A percentile compares a stretch with the other conserved stretches of the same genome.
Evolutionary conservation across 352 stramenopile genomes (phyloP).

Genomic region (Thraustochytrium striatum): DNA sequence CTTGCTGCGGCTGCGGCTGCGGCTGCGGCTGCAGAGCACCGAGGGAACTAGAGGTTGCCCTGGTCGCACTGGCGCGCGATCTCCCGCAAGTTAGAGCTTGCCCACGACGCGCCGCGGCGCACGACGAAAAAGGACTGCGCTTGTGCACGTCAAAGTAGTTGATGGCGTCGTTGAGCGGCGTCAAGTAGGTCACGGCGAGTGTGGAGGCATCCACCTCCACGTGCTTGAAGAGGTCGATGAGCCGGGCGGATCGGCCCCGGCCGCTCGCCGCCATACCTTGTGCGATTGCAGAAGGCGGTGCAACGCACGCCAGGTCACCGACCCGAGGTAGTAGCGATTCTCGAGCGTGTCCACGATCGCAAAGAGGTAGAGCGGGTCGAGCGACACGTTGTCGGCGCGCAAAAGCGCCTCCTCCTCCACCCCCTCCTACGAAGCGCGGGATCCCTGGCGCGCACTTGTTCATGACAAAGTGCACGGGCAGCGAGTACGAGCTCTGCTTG

Average conservation of each 20-base stretch:
- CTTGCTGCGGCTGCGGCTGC: background rate
- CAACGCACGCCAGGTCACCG: conserved; percentile 14
- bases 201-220: conserved; percentile 15
- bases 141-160: conserved; percentile 42
- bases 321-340: conserved; percentile 62
- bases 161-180: conserved; percentile 29
- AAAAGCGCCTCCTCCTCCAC: conserved; percentile 63
- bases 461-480: conserved; percentile 70
- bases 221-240: conserved; percentile 2
- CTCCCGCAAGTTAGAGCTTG: background rate
- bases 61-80: conserved; percentile 26
- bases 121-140: conserved; percentile 38
- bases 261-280: too few species aligned
- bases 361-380: conserved; percentile 60
- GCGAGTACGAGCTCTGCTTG: conserved; percentile 68
- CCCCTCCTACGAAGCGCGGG: conserved; percentile 54
- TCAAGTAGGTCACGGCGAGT: background rate
- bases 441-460: conserved; percentile 58
- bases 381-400: conserved; percentile 57
- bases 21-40: background rate
- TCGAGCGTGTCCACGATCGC: conserved; percentile 66
- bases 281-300: background rate
- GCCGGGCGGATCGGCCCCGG: background rate
- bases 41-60: background rate
- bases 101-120: background rate